Percentiles rank a stretch among this genome's conserved stretches.
Evolutionary conservation across 441 rosid genomes (phyloP).

Genomic region (Corymbia calophylla): DNA sequence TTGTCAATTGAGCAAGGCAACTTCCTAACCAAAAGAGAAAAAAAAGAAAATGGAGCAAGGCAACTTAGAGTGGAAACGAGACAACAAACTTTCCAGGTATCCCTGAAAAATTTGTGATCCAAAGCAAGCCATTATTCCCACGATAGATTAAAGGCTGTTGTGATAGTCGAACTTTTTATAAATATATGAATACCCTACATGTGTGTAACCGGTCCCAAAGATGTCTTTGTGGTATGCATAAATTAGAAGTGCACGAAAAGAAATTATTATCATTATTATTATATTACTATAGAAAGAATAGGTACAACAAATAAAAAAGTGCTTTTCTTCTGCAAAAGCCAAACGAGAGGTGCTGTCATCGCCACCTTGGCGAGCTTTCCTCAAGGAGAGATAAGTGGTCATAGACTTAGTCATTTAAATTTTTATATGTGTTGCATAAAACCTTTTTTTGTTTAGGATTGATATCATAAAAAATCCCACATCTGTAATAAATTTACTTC

Average conservation of each 20-base stretch:
- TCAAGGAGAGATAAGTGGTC: background rate
- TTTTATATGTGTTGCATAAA: background rate
- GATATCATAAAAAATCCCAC: too few species aligned
- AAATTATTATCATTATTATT: too few species aligned
- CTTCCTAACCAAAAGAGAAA: too few species aligned
- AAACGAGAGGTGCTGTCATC: background rate
- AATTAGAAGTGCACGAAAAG: background rate
- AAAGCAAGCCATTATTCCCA: background rate
- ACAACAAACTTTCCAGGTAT: background rate
- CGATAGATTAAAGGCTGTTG: background rate
- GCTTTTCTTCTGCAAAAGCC: background rate
- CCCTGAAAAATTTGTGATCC: background rate
- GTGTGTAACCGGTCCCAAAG: background rate
- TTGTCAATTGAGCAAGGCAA: too few species aligned
- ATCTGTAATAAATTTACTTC: too few species aligned
- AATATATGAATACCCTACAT: background rate
- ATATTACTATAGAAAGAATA: background rate
- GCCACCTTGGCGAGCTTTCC: background rate
- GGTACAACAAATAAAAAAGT: background rate
- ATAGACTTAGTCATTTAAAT: background rate
- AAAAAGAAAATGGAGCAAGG: background rate
- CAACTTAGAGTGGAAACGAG: background rate
- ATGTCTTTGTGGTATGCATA: background rate
- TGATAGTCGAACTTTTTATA: background rate
- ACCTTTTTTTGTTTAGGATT: background rate